phyloP scores from a whole-genome alignment of 163 green algal species.

The Trebouxiophyceae sp. region DNA sequence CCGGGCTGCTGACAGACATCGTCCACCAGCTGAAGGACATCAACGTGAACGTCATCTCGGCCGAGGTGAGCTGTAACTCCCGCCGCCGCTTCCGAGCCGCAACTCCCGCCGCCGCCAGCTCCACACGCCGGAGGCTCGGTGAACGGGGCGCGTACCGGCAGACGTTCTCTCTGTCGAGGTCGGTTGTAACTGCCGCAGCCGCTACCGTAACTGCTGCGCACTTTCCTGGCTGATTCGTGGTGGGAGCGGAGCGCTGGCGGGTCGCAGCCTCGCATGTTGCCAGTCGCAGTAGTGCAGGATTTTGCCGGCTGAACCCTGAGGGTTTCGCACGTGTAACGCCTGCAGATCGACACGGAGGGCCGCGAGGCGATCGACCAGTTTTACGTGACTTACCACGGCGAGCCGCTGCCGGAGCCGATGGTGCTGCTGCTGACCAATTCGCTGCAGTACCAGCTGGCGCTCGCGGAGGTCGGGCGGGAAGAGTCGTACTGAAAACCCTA shows the following conservation, averaged over 20 bases:
- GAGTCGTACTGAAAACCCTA: slow-evolving; percentile 68
- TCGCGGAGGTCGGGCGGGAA: slow-evolving; percentile 70
- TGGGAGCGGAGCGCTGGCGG: no score
- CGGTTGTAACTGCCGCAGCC: no score
- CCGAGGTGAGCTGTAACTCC: slow-evolving; percentile 54
- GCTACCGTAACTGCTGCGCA: no score
- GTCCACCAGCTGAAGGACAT: slow-evolving; percentile 82
- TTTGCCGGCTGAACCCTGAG: background rate
- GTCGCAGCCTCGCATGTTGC: no score
- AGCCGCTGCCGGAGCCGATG: slow-evolving; percentile 78
- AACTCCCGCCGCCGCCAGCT: background rate
- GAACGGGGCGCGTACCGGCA: background rate
- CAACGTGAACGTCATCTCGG: slow-evolving; percentile 91
- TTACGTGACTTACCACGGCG: slow-evolving; percentile 86
- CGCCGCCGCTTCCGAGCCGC: background rate
- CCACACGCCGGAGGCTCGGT: background rate
- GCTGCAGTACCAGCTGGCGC: slow-evolving; percentile 89
- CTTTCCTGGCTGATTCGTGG: no score
- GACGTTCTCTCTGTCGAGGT: no score
- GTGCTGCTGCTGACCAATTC: slow-evolving; percentile 75
- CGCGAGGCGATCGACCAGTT: slow-evolving; percentile 76
- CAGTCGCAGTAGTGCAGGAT: no score
- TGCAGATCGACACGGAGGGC: slow-evolving; percentile 60
- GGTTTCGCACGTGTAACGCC: background rate
- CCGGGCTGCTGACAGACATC: slow-evolving; percentile 75